Base-by-base conservation (phyloP, 129 eudicot genomes). In the Lonicera japonica region DNA sequence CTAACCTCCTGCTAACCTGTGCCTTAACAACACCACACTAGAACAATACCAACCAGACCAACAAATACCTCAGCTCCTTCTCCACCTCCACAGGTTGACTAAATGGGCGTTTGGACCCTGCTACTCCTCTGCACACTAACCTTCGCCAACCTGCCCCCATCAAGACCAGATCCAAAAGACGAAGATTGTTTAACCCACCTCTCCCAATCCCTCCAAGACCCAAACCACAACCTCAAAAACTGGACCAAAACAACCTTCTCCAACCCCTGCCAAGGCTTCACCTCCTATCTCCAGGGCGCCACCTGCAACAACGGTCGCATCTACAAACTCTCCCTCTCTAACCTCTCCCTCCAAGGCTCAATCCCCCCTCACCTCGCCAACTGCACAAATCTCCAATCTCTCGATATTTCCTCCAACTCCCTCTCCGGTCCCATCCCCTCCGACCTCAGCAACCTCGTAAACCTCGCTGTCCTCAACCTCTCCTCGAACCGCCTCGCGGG, bases 231-330 rank as follows among this genome's bases (percentile, higher is more conserved):
- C 54, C 63, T 90, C 19, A 70, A 63, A 38, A 90, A 90, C 79
- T 90, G 95, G 97, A 90, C 95, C 25, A 64, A 73, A 62, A 18
- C 86, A 73, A 73, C 71, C 53, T 80, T 87, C 79, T 55, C 74
- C 21, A 80, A 77, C 76, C 98, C 96, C 21, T 91, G 98, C 65
- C 23, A 70, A 6, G 96, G 88, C 8, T 82, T 80, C 77, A 67
- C 76, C 25, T 84, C 96, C 11, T 70, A 72, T 68, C 81, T 91
- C 70, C 73, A 60, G 54, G 96, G 98, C 17, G 91, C 95, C 60
- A 91, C 90, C 60, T 91, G 98, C 77, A 91, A 87, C 86, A 91
- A 91, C 58, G 98, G 98, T 72, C 88, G 98, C 38, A 82, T 91
- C 67, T 87, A 79, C 80, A 85, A 85, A 68, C 86, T 91, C 56